These are phyloP conservation scores for Tirmania nivea DNA, from an alignment of 495 filamentous ascomycete species.

Conservation along the genomic window DNA sequence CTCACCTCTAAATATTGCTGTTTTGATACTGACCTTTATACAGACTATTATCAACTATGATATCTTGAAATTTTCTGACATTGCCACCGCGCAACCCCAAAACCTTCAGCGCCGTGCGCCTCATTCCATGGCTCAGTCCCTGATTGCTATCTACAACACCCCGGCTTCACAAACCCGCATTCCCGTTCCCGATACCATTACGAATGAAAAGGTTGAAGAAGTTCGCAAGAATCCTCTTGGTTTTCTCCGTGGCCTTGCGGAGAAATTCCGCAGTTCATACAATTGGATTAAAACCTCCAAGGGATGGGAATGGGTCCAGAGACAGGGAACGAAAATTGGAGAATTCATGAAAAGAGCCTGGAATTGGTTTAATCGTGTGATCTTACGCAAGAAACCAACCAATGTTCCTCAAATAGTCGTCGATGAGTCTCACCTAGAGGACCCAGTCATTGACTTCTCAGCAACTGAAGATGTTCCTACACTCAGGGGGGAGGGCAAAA, in stretches of 20 bases:
- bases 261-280: background rate
- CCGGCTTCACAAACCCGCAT: background rate
- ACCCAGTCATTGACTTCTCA: too few species aligned
- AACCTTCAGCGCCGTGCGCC: background rate
- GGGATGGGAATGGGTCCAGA: background rate
- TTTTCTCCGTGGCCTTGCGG: background rate
- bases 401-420: too few species aligned
- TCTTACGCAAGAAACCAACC: too few species aligned
- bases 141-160: background rate
- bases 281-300: background rate
- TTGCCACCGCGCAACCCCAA: background rate
- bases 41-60: too few species aligned
- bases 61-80: background rate
- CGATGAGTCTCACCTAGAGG: too few species aligned
- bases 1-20: too few species aligned
- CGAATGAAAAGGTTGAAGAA: background rate
- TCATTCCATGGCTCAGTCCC: background rate
- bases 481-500: too few species aligned
- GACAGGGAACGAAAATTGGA: background rate
- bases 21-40: too few species aligned
- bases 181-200: background rate
- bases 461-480: too few species aligned
- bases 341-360: background rate
- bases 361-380: background rate
- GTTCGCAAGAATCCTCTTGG: background rate